A percentile compares a stretch with the other conserved stretches of the same genome.
phyloP scores from a whole-genome alignment of 345 rosid species.

The Salix brachista region DNA sequence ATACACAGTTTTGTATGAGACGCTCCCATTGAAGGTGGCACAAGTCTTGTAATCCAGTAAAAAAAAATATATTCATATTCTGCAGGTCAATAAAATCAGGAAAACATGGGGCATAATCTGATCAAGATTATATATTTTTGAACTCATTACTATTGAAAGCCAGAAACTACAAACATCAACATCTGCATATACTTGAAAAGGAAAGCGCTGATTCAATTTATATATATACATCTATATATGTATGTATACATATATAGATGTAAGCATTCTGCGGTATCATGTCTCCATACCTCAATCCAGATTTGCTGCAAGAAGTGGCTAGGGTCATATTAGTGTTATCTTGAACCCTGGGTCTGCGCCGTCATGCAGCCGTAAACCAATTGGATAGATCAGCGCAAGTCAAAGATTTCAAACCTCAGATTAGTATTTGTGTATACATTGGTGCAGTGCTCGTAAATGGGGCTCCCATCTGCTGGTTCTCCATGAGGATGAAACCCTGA shows the following conservation, averaged over 20 bases:
- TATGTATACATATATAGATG: neutral
- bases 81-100: no score
- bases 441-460: constrained; percentile 63
- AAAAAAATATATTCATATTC: no score
- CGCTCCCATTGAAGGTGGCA: no score
- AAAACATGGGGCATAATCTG: no score
- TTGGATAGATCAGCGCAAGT: constrained; percentile 50
- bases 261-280: neutral
- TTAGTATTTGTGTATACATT: constrained; percentile 78
- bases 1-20: no score
- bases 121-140: no score
- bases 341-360: constrained; percentile 1
- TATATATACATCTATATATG: no score
- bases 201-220: neutral
- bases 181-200: neutral
- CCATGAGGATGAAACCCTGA: constrained; percentile 67
- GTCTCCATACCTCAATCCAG: neutral
- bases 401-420: constrained; percentile 86
- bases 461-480: constrained; percentile 71
- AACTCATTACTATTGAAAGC: neutral
- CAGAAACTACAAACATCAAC: neutral
- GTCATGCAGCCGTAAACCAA: neutral
- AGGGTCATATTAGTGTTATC: neutral
- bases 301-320: neutral
- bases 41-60: no score